Evolutionary conservation across 176 grass and related monocot species (phyloP).

Genomic region (Pharus latifolius): DNA sequence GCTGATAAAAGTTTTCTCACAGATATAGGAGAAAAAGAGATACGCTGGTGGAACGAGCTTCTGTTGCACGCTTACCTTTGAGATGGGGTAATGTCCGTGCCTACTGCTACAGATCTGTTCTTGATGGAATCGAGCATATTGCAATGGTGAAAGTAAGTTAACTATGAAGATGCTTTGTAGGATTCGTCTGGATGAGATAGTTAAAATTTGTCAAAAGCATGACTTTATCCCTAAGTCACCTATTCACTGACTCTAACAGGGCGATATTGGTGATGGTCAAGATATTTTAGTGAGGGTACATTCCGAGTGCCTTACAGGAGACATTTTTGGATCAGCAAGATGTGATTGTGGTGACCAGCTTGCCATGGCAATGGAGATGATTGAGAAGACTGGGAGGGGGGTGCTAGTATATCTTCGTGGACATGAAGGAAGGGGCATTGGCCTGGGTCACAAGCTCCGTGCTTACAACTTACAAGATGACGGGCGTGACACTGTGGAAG

Average conservation of each 20-base stretch:
- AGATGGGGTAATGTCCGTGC: constrained; percentile 80
- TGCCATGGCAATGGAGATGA: constrained; percentile 70
- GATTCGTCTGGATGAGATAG: not conserved
- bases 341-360: constrained; percentile 72
- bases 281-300: constrained; percentile 70
- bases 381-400: constrained; percentile 64
- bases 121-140: constrained; percentile 97
- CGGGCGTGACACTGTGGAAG: constrained; percentile 64
- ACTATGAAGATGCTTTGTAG: not conserved
- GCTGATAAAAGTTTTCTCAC: constrained; percentile 27
- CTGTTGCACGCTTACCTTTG: constrained; percentile 72
- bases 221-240: not conserved
- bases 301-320: constrained; percentile 70
- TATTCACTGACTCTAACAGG: constrained; percentile 22
- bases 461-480: constrained; percentile 76
- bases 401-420: constrained; percentile 77
- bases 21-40: constrained; percentile 99
- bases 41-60: constrained; percentile 60
- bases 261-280: constrained; percentile 75
- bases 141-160: constrained; percentile 85
- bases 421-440: constrained; percentile 77
- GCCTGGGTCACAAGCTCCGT: constrained; percentile 61
- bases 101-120: constrained; percentile 85
- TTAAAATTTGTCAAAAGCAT: not conserved
- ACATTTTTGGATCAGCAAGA: constrained; percentile 76